phyloP scores from a whole-genome alignment of 176 grass and related monocot genomes.

The Guadua angustifolia region DNA sequence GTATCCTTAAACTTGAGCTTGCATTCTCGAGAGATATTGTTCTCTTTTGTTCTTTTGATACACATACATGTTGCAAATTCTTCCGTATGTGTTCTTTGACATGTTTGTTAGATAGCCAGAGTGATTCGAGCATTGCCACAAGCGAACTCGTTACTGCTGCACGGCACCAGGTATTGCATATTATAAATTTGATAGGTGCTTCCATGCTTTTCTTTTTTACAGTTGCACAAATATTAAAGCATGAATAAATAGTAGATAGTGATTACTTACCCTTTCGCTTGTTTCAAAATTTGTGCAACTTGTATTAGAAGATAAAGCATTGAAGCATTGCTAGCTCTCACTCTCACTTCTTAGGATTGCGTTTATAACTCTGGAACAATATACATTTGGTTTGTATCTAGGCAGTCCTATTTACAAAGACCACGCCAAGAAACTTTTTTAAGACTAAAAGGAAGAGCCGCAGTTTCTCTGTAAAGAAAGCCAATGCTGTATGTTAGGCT shows the following conservation, averaged over 20 bases:
- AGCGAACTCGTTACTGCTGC: conserved; percentile 59
- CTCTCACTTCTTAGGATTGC: neutral
- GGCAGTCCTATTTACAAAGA: neutral
- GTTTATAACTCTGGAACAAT: neutral
- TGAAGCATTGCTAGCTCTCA: too few species aligned
- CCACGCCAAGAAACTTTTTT: neutral
- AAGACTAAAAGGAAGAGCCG: too few species aligned
- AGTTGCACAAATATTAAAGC: too few species aligned
- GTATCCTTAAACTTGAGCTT: conserved; percentile 64
- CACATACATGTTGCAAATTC: neutral
- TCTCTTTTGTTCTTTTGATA: neutral
- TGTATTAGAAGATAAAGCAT: too few species aligned
- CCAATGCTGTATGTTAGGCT: too few species aligned
- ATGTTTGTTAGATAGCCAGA: conserved; percentile 78
- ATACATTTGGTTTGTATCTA: neutral
- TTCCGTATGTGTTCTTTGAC: conserved; percentile 51
- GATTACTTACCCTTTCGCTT: too few species aligned
- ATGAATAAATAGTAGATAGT: too few species aligned
- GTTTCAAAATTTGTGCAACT: too few species aligned
- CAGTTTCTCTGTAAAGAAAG: too few species aligned
- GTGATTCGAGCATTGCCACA: conserved; percentile 75
- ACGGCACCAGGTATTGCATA: conserved; percentile 64
- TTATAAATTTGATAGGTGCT: neutral
- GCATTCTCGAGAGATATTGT: neutral
- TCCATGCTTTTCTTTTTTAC: too few species aligned